Percentiles rank a stretch among this genome's conserved stretches.
These are phyloP conservation scores for Pistacia vera DNA, from an alignment of 345 rosid species.

Conservation along the genomic window DNA sequence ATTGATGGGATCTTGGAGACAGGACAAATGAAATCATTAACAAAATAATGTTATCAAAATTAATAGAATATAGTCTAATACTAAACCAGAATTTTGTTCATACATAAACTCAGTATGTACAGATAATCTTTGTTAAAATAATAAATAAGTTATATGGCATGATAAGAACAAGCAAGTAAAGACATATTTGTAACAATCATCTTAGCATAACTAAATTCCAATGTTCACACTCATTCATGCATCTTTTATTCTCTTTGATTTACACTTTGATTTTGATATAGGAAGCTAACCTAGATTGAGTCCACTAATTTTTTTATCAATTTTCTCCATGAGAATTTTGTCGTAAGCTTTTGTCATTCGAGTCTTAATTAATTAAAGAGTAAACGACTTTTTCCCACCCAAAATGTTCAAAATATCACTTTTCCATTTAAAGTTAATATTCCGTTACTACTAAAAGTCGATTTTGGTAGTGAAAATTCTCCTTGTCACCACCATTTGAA, in stretches of 20 bases:
- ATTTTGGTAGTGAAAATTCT: no score
- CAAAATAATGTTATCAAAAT: neutral
- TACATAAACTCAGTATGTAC: neutral
- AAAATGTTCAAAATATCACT: no score
- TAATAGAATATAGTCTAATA: neutral
- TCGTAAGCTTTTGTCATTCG: neutral
- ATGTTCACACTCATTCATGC: slow-evolving; percentile 11
- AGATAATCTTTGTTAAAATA: neutral
- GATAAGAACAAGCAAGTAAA: neutral
- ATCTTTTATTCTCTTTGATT: neutral
- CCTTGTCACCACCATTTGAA: no score
- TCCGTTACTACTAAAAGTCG: no score
- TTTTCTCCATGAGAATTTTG: neutral
- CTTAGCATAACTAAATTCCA: neutral
- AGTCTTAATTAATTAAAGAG: neutral
- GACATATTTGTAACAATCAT: slow-evolving; percentile 11
- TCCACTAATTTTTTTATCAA: neutral
- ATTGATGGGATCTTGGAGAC: slow-evolving; percentile 37
- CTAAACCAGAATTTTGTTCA: neutral
- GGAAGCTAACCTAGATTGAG: neutral
- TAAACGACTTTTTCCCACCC: no score
- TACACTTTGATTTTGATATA: neutral
- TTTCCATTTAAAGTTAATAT: no score
- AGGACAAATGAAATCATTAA: slow-evolving; percentile 15
- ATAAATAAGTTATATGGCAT: neutral